Conservation (phyloP, 2,329 filamentous ascomycete species). For the Aspergillus quadricinctus region DNA sequence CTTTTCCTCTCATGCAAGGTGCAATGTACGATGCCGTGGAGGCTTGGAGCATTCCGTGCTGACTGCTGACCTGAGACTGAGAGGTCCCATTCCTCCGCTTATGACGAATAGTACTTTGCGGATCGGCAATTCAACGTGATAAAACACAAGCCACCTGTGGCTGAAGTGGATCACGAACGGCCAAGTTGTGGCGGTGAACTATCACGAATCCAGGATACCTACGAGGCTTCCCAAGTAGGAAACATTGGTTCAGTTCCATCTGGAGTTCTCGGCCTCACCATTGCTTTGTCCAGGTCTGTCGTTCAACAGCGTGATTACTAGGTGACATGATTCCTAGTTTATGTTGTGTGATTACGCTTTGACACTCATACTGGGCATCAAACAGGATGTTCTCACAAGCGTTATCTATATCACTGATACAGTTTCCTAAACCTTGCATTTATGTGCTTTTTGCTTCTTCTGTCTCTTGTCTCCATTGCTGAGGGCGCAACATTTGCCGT, state of each 20-base stretch:
- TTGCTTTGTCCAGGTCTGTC: background rate
- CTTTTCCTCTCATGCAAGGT: background rate
- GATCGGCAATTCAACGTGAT: background rate
- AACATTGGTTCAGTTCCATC: background rate
- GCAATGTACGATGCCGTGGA: background rate
- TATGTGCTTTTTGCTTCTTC: background rate
- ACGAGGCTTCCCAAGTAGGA: background rate
- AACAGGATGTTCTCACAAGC: background rate
- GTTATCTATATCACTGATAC: background rate
- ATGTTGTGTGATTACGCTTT: background rate
- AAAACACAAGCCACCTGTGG: slow-evolving; percentile 13
- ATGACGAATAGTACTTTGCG: background rate
- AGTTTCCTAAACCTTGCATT: background rate
- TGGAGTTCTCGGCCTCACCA: background rate
- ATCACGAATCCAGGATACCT: background rate
- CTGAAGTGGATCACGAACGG: slow-evolving; percentile 7
- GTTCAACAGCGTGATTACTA: background rate
- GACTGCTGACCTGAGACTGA: no score
- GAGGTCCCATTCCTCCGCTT: background rate
- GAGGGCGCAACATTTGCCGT: background rate
- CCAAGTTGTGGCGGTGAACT: slow-evolving; percentile 14
- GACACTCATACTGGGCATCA: background rate
- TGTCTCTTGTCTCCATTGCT: background rate
- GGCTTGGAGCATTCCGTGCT: no score
- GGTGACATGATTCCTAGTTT: background rate